Conservation (phyloP, 2,329 filamentous ascomycete species). For the Fusarium sulawesiense region DNA sequence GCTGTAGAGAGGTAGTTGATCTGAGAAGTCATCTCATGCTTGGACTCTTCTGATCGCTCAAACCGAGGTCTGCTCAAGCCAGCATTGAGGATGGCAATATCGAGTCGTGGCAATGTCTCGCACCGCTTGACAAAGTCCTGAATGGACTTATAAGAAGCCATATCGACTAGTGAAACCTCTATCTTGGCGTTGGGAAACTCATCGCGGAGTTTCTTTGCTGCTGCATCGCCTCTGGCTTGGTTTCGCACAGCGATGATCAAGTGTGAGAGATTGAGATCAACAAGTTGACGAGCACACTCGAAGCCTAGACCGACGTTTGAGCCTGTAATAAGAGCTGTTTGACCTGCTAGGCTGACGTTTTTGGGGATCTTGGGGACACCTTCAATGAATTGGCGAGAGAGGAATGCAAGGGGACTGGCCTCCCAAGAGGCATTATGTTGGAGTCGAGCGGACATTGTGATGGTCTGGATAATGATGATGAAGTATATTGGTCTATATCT, state of each 20-base stretch:
- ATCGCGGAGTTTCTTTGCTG: slow-evolving; percentile 40
- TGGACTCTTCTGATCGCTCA: slow-evolving; percentile 44
- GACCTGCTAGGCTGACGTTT: slow-evolving; percentile 47
- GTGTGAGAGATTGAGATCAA: slow-evolving; percentile 53
- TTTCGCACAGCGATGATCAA: slow-evolving; percentile 62
- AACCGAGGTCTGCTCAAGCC: slow-evolving; percentile 49
- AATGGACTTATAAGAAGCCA: slow-evolving; percentile 60
- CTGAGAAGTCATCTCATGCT: slow-evolving; percentile 57
- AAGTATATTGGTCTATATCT: background rate
- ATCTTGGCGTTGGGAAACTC: slow-evolving; percentile 52
- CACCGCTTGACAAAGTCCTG: slow-evolving; percentile 53
- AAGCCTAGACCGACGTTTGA: slow-evolving; percentile 62
- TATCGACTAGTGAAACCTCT: slow-evolving; percentile 62
- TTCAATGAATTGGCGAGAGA: slow-evolving; percentile 44
- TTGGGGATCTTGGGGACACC: slow-evolving; percentile 41
- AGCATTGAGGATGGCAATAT: slow-evolving; percentile 61
- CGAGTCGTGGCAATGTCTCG: slow-evolving; percentile 52
- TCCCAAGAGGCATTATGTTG: slow-evolving; percentile 40
- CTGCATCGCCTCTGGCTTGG: slow-evolving; percentile 56
- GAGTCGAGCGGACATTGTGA: slow-evolving; percentile 37
- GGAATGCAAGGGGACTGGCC: slow-evolving; percentile 36
- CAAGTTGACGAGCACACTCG: slow-evolving; percentile 58
- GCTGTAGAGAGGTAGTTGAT: slow-evolving; percentile 55
- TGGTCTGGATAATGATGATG: background rate
- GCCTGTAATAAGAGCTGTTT: slow-evolving; percentile 62